A percentile compares a stretch with the other conserved stretches of the same genome.
Evolutionary conservation across 176 grass and related monocot genomes (phyloP).

Genomic region (Dactylis glomerata): DNA sequence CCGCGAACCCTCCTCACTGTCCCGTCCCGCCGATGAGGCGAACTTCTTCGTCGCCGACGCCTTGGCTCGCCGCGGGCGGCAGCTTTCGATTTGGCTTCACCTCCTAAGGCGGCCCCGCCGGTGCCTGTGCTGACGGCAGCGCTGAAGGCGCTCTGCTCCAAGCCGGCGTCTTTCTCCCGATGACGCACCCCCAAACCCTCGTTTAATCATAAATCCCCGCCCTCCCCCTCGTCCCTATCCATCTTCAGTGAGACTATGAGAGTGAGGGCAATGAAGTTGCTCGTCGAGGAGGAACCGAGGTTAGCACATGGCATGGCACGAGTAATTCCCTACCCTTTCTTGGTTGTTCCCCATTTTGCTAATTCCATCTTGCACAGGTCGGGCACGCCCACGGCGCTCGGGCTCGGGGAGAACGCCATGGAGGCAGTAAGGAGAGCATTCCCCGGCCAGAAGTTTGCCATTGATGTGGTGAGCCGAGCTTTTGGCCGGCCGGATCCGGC

Average conservation of each 20-base stretch:
- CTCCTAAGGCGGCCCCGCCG: background rate
- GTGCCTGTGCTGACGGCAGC: background rate
- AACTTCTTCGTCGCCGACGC: background rate
- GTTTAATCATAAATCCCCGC: background rate
- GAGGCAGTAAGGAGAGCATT: conserved; percentile 11
- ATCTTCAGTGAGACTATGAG: background rate
- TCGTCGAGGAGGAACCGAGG: background rate
- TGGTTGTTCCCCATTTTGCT: conserved; percentile 7
- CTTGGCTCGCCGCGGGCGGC: background rate
- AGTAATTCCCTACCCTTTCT: background rate
- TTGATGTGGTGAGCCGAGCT: background rate
- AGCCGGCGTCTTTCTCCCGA: background rate
- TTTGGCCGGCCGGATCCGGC: background rate
- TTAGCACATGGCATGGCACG: background rate
- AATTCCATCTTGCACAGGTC: background rate
- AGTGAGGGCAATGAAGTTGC: background rate
- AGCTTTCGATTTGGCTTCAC: background rate
- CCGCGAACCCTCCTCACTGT: background rate
- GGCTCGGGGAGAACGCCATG: background rate
- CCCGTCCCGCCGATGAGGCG: background rate
- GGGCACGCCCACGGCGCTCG: background rate
- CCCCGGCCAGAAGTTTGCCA: conserved; percentile 1
- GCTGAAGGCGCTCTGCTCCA: background rate
- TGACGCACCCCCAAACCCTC: background rate
- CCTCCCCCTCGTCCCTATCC: background rate